Evolutionary conservation across 495 filamentous ascomycete species (phyloP), one percentile per base, ranked within the genome.

Genomic region (Penicillium silybi): DNA sequence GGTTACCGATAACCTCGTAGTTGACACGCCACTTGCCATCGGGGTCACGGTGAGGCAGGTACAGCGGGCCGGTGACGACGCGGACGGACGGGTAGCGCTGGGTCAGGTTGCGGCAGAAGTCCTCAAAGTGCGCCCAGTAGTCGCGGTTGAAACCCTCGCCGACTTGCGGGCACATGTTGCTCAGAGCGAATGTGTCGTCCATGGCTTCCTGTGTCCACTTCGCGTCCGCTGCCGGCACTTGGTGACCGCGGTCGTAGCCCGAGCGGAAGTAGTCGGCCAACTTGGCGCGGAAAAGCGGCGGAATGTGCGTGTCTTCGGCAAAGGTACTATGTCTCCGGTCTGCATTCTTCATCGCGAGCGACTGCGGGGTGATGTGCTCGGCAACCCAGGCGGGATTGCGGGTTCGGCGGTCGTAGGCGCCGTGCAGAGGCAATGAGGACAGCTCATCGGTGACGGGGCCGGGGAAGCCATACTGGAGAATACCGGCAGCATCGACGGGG

Each of bases 41-140:
- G 6, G 83, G 72, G 46, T 92, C 89, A 16, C 82, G 76, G 58
- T 84, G 82, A 1, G 93, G 93, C 16, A 98, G 83, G 62, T 98
- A 98, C 46, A 98, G 68, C 1, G 93, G 93, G 0, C 93, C 93
- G 3, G 93, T 97, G 29, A 97, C 88, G 60, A 98, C 84, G 6
- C 93, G 82, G 27, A 98, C 91, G 20, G 80, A 85, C 1, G 93
- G 90, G 57, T 96, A 98, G n/a, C 72, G 78, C 39, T 71, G 69
- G 1, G 92, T 88, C 27, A 98, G 77, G 7, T 88, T 75, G 3
- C 93, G 82, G 69, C 95, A 96, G 68, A 97, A 98, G 58, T 95
- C 90, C 70, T 98, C 93, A 61, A 98, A 92, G 64, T 97, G 95
- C 45, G 95, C 85, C 93, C 93, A 98, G 82, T 98, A 95, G 70